Evolutionary conservation across 2,329 filamentous ascomycete genomes (phyloP), one percentile per base, ranked within the genome.

Genomic region (Hyphodiscus sp.): DNA sequence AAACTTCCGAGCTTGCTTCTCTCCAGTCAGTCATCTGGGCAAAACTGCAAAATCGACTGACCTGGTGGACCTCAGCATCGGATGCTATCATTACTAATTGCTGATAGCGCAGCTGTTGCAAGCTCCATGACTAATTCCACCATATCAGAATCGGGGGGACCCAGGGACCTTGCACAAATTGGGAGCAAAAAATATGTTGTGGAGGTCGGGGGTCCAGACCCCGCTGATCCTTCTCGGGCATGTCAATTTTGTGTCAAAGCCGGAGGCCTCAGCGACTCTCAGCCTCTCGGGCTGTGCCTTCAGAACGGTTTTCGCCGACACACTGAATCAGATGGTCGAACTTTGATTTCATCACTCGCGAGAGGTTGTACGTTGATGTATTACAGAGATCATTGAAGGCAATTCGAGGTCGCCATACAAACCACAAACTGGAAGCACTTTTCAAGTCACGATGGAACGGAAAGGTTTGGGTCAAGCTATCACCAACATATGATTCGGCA

Each of bases 191-290:
- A n/a, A n/a, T n/a, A n/a, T n/a, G n/a, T 29, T 43, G 33, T 18
- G 50, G 45, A 44, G 50, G 30, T 20, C 30, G 33, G 45, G 20
- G 23, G 38, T 51, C 50, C 42, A 41, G 50, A 43, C 30, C 23
- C 41, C 26, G 50, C 26, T 23, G 53, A 55, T 52, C 53, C 19
- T 53, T 29, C 23, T 52, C 42, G 51, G 43, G 46, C 30, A 41
- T 33, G 29, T 33, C 29, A 33, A 33, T 33, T 13, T 7, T 33
- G 29, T 13, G n/a, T 46, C n/a, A 7, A 46, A n/a, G 19, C n/a
- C 45, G 20, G 30, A 26, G 20, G 20, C 45, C 20, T 30, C 10
- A 13, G 16, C 33, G 16, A 38, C 5, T 38, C 33, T n/a, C n/a
- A n/a, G n/a, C n/a, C n/a, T n/a, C n/a, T 38, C 48, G 30, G 38